Conservation (phyloP, 495 filamentous ascomycete species). For the Tetracladium marchalianum region DNA sequence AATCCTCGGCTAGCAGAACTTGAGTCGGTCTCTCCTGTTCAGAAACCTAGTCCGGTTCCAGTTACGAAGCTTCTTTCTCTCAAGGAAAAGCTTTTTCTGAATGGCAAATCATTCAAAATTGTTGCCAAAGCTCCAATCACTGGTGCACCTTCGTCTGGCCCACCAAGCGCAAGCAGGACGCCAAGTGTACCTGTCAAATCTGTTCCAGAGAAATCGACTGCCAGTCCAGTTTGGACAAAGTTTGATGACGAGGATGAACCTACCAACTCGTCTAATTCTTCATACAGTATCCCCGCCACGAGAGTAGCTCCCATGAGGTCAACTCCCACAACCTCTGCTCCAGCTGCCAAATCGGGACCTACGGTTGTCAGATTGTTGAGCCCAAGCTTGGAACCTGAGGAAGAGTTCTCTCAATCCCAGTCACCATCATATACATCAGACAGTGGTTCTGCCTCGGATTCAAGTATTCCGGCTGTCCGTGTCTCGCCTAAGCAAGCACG, state of each 20-base stretch:
- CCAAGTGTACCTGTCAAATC: not conserved
- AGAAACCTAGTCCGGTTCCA: not conserved
- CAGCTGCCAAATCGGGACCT: conserved; percentile 5
- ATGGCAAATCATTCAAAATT: conserved; percentile 17
- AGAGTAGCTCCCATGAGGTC: not conserved
- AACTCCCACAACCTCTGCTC: not conserved
- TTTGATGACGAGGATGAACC: not conserved
- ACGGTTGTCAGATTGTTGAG: conserved; percentile 15
- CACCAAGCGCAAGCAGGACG: not conserved
- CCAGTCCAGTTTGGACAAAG: conserved; percentile 2
- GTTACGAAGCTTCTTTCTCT: conserved; percentile 9
- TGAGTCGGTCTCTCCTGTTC: not conserved
- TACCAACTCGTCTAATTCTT: too few relatives aligned
- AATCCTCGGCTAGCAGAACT: not conserved
- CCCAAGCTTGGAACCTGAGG: conserved; percentile 1
- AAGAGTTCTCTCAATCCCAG: not conserved
- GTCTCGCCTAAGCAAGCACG: conserved; percentile 1
- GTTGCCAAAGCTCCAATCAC: not conserved
- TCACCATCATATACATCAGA: conserved; percentile 1
- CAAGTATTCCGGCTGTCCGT: conserved; percentile 12
- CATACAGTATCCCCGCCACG: too few relatives aligned
- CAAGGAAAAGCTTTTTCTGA: conserved; percentile 14
- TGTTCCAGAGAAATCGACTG: conserved; percentile 1
- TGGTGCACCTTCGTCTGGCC: not conserved
- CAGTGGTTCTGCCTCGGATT: conserved; percentile 8